A percentile compares a stretch with the other conserved stretches of the same genome.
Evolutionary conservation across 2,329 filamentous ascomycete genomes (phyloP).

Genomic region (Trichoderma polysporum): DNA sequence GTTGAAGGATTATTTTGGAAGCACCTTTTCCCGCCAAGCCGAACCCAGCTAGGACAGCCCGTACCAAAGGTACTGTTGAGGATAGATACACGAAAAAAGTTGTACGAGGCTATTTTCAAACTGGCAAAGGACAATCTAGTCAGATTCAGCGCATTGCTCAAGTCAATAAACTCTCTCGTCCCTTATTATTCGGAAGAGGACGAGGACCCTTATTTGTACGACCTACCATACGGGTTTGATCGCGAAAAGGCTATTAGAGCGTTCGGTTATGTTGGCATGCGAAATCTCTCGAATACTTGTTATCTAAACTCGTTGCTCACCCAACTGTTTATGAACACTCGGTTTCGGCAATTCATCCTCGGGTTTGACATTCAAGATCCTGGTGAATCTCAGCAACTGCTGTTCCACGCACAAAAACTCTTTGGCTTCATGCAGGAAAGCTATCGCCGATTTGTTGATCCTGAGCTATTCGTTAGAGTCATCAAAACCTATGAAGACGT

Average conservation of each 20-base stretch:
- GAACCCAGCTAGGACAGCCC: slow-evolving; percentile 30
- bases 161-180: slow-evolving; percentile 36
- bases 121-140: slow-evolving; percentile 53
- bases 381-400: slow-evolving; percentile 61
- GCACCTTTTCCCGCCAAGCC: slow-evolving; percentile 64
- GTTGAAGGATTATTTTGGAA: slow-evolving; percentile 54
- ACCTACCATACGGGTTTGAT: slow-evolving; percentile 63
- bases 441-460: slow-evolving; percentile 70
- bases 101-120: slow-evolving; percentile 60
- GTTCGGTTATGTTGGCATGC: slow-evolving; percentile 80
- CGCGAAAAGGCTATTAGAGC: slow-evolving; percentile 68
- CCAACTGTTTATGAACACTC: slow-evolving; percentile 92
- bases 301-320: slow-evolving; percentile 94
- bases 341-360: slow-evolving; percentile 84
- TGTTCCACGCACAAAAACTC: slow-evolving; percentile 74
- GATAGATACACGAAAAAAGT: slow-evolving; percentile 52
- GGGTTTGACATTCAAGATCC: slow-evolving; percentile 56
- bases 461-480: slow-evolving; percentile 67
- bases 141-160: slow-evolving; percentile 53
- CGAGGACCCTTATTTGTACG: slow-evolving; percentile 58
- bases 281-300: slow-evolving; percentile 92
- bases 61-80: slow-evolving; percentile 50
- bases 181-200: slow-evolving; percentile 43
- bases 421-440: slow-evolving; percentile 87
- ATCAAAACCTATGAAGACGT: slow-evolving; percentile 82